phyloP scores from a whole-genome alignment of 31 red algal species.

The Asparagopsis taxiformis region DNA sequence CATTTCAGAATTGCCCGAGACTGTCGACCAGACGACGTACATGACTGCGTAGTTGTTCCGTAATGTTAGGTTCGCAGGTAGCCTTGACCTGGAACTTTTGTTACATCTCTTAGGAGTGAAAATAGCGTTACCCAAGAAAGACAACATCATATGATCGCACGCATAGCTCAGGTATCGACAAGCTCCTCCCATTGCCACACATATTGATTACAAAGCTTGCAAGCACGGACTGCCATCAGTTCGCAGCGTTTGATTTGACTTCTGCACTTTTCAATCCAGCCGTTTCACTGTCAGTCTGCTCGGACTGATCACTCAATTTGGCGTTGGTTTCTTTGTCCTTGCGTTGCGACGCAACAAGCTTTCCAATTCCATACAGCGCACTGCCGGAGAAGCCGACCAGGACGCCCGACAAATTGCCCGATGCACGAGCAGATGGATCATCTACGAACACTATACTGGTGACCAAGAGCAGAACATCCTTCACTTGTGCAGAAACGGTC shows the following conservation, averaged over 20 bases:
- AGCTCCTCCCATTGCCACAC: too few relatives aligned
- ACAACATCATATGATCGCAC: too few relatives aligned
- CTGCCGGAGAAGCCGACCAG: constrained; percentile 54
- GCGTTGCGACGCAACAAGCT: constrained; percentile 23
- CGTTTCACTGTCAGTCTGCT: too few relatives aligned
- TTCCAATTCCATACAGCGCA: constrained; percentile 47
- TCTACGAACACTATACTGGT: constrained; percentile 43
- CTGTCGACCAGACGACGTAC: constrained; percentile 88
- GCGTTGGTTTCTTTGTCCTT: too few relatives aligned
- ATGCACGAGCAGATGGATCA: constrained; percentile 24
- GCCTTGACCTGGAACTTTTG: background rate
- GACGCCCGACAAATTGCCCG: constrained; percentile 51
- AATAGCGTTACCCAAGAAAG: too few relatives aligned
- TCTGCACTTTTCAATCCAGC: too few relatives aligned
- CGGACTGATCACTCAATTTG: too few relatives aligned
- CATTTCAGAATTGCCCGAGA: constrained; percentile 88
- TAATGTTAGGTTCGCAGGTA: background rate
- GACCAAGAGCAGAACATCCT: constrained; percentile 46
- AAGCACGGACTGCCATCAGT: too few relatives aligned
- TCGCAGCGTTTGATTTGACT: too few relatives aligned
- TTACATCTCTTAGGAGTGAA: too few relatives aligned
- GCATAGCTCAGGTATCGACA: too few relatives aligned
- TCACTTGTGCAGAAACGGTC: constrained; percentile 74
- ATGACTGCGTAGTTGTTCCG: constrained; percentile 78
- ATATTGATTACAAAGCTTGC: too few relatives aligned